Evolutionary conservation across 805 yeast species (phyloP), one percentile per base, ranked within the genome.

Genomic region (Vanderwaltozyma yarrowii): DNA sequence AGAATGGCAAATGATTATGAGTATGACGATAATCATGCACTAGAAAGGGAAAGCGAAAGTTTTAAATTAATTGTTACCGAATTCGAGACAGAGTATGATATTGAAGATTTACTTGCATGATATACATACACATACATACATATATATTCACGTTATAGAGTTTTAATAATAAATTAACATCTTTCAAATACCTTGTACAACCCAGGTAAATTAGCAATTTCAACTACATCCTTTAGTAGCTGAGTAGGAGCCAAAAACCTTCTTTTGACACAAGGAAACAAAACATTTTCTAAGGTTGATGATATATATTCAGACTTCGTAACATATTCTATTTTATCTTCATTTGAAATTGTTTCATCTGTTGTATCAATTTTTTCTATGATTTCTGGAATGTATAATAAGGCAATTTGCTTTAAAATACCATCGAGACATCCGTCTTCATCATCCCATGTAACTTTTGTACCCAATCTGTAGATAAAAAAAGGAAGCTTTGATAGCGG

Each of bases 111-210:
- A 11, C 27, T 47, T 18, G 30, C 19, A 23, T 46, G 26, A 27
- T 9, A 21, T 21, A 17, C 34, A 14, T 13, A 12, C n/a, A n/a
- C n/a, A n/a, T n/a, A n/a, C n/a, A n/a, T n/a, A n/a, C n/a, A n/a
- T n/a, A 21, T 21, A 21, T 21, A 21, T 21, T 7, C 10, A 7
- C 24, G 6, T 7, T 21, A 21, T 21, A 21, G 10, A 7, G 24
- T 21, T 21, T 6, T 24, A 24, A 10, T 24, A 24, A 10, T 24
- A 8, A 24, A n/a, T 49, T 40, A 83, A 51, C 98, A 92, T 55
- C 98, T 69, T 63, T 92, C 98, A 65, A 92, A 92, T 4, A 94
- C 94, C 50, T 70, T 74, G 60, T 92, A 92, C 40, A 92, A 64
- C 0, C 95, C 95, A 2, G 97, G 97, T 23, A 92, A 60, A 54